phyloP scores from a whole-genome alignment of 805 yeast genomes.

The Metschnikowia aberdeeniae region DNA sequence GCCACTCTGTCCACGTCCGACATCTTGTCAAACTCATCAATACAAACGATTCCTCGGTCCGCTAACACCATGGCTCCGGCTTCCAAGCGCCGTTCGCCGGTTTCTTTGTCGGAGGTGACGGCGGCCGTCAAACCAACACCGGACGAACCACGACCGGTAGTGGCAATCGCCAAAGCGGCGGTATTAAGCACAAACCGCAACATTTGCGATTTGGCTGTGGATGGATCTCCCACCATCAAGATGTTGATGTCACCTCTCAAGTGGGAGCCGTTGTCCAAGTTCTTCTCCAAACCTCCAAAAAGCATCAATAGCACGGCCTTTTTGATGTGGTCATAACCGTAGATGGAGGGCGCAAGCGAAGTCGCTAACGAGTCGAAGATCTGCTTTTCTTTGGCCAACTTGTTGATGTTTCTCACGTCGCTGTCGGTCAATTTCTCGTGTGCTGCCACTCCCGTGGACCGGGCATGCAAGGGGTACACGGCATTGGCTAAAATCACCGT shows the following conservation, averaged over 20 bases:
- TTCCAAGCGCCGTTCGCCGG: constrained; percentile 93
- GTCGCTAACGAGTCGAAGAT: constrained; percentile 76
- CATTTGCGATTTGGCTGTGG: constrained; percentile 96
- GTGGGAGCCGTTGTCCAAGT: constrained; percentile 91
- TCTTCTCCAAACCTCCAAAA: constrained; percentile 91
- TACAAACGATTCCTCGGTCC: constrained; percentile 95
- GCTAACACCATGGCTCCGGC: constrained; percentile 99
- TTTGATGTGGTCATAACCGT: constrained; percentile 88
- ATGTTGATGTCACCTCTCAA: constrained; percentile 96
- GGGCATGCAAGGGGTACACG: constrained; percentile 80
- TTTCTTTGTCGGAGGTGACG: constrained; percentile 91
- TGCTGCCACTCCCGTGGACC: constrained; percentile 80
- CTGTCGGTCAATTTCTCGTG: constrained; percentile 65
- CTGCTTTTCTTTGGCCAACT: constrained; percentile 62
- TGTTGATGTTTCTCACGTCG: constrained; percentile 84
- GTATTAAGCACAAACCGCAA: constrained; percentile 91
- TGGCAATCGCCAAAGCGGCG: constrained; percentile 92
- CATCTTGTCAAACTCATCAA: constrained; percentile 99
- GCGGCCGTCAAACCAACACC: constrained; percentile 99
- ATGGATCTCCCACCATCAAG: constrained; percentile 97
- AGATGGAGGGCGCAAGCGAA: constrained; percentile 93
- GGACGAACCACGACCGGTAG: constrained; percentile 99
- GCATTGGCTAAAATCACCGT: constrained; percentile 88
- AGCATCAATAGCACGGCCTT: constrained; percentile 87
- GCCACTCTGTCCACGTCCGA: constrained; percentile 95